Conservation (phyloP, 108 stramenopile genomes). For the Conticribra guillardii region DNA sequence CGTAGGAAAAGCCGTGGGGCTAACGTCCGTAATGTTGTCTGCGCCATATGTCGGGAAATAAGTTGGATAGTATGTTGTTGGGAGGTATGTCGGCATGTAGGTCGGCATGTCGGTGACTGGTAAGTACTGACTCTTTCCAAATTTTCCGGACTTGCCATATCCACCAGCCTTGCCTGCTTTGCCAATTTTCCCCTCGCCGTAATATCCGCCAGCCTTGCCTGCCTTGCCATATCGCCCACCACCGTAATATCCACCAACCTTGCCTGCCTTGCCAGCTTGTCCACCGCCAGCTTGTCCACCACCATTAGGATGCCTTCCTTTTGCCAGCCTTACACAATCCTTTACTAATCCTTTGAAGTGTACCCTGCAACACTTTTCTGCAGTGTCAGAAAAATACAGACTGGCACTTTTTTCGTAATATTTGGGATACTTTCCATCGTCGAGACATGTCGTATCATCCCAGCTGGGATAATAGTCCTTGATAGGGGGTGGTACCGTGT, state of each 20-base stretch:
- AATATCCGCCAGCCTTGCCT: conserved; percentile 3
- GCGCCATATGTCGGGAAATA: conserved; percentile 1
- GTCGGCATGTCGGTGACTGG: background rate
- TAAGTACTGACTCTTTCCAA: background rate
- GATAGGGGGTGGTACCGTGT: background rate
- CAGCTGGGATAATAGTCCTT: background rate
- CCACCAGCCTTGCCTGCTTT: background rate
- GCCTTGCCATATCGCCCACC: background rate
- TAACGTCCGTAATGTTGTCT: background rate
- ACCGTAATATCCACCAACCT: background rate
- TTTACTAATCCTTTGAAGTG: background rate
- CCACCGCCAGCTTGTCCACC: no score
- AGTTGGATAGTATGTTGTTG: conserved; percentile 16
- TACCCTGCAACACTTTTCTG: background rate
- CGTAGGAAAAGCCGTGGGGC: no score
- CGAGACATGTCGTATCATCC: background rate
- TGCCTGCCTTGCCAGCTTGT: no score
- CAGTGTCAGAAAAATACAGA: background rate
- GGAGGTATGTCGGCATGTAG: background rate
- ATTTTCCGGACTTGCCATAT: conserved; percentile 9
- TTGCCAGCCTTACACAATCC: background rate
- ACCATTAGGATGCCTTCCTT: no score
- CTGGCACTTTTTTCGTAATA: background rate
- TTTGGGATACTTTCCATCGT: background rate
- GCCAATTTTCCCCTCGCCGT: background rate